phyloP scores from a whole-genome alignment of 306 rosid species.

The Malus sylvestris region DNA sequence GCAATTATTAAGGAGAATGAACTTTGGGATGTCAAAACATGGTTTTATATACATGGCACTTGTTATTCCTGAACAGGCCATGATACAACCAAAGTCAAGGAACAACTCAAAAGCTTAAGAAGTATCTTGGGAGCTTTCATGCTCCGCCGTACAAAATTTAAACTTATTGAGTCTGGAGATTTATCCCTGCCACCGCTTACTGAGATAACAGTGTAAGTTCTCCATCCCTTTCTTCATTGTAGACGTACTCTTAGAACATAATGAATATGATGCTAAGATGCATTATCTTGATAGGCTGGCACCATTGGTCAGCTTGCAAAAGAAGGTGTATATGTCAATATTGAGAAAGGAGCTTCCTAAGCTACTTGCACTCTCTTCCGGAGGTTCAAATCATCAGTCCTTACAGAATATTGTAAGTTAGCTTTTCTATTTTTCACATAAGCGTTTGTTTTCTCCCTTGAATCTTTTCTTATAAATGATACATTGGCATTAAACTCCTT shows the following conservation, averaged over 20 bases:
- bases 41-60: slow-evolving; percentile 10
- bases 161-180: slow-evolving; percentile 70
- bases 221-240: slow-evolving; percentile 6
- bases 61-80: slow-evolving; percentile 40
- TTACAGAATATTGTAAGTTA: slow-evolving; percentile 75
- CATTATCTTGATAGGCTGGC: slow-evolving; percentile 53
- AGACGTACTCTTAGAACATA: not conserved
- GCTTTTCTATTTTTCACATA: slow-evolving; percentile 8
- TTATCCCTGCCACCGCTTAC: slow-evolving; percentile 78
- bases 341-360: slow-evolving; percentile 82
- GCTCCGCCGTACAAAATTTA: slow-evolving; percentile 83
- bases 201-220: slow-evolving; percentile 68
- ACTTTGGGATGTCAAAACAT: not conserved
- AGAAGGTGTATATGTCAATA: slow-evolving; percentile 78
- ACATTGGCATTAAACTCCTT: not conserved
- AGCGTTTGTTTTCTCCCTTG: not conserved
- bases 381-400: slow-evolving; percentile 70
- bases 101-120: slow-evolving; percentile 50
- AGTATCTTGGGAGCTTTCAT: slow-evolving; percentile 67
- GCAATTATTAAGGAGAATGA: too few species aligned
- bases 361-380: slow-evolving; percentile 62
- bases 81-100: slow-evolving; percentile 39
- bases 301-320: slow-evolving; percentile 69
- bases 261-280: slow-evolving; percentile 9
- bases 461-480: not conserved